Evolutionary conservation across 1,284 basidiomycete genomes (phyloP).

Genomic region (Microbotryomycetes sp.): DNA sequence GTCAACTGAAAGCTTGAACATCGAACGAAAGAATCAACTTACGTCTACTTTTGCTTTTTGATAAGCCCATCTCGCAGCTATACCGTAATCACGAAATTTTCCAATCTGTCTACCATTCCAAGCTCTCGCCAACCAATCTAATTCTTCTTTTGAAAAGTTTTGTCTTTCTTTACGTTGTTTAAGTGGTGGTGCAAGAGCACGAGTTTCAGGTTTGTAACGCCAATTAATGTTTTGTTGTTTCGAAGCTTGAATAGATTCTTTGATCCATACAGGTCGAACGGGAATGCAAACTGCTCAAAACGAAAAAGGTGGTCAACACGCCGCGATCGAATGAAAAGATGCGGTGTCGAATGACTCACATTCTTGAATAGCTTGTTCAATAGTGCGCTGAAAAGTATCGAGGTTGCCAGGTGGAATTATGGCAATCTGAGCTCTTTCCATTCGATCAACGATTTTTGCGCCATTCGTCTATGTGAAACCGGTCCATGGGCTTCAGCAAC

Average conservation of each 20-base stretch:
- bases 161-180: not conserved
- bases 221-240: not conserved
- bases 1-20: too few species aligned
- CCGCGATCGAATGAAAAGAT: not conserved
- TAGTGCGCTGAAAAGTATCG: not conserved
- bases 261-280: not conserved
- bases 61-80: not conserved
- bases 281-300: not conserved
- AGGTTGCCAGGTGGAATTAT: not conserved
- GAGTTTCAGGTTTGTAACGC: not conserved
- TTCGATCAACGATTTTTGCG: not conserved
- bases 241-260: not conserved
- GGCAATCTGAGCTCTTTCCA: not conserved
- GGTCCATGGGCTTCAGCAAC: not conserved
- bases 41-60: not conserved
- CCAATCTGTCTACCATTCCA: not conserved
- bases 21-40: not conserved
- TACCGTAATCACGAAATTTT: not conserved
- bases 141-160: not conserved
- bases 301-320: too few species aligned
- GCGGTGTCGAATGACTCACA: not conserved
- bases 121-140: not conserved
- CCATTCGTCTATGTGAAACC: slow-evolving; percentile 8
- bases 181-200: not conserved
- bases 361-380: not conserved